Evolutionary conservation across 495 filamentous ascomycete species (phyloP).

Genomic region (Podospora pseudoanserina): DNA sequence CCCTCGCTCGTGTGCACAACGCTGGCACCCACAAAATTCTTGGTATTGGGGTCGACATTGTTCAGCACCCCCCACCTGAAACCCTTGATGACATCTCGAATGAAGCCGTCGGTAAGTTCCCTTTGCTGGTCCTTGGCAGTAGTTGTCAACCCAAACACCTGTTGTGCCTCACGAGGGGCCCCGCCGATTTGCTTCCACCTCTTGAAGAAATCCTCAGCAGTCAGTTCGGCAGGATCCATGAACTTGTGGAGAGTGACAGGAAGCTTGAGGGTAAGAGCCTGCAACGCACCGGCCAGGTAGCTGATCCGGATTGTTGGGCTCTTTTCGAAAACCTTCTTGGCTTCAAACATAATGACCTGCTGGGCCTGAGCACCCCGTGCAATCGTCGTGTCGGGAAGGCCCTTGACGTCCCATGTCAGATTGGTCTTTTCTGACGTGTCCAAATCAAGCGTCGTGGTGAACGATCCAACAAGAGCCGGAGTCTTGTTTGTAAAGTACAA

Average conservation of each 20-base stretch:
- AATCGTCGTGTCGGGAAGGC: constrained; percentile 80
- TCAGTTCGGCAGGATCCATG: constrained; percentile 84
- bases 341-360: constrained; percentile 91
- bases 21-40: constrained; percentile 90
- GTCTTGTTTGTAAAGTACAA: constrained; percentile 95
- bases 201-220: constrained; percentile 94
- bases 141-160: constrained; percentile 66
- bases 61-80: constrained; percentile 86
- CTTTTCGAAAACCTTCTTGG: constrained; percentile 74
- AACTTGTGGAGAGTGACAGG: constrained; percentile 90
- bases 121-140: constrained; percentile 48
- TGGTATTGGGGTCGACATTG: constrained; percentile 81
- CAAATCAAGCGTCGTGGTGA: constrained; percentile 87
- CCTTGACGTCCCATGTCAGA: constrained; percentile 79
- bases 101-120: constrained; percentile 54
- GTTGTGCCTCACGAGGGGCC: constrained; percentile 77
- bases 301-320: constrained; percentile 90
- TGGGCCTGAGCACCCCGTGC: constrained; percentile 73
- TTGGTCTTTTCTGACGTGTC: constrained; percentile 65
- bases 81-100: constrained; percentile 64
- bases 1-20: constrained; percentile 78
- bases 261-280: constrained; percentile 87
- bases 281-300: constrained; percentile 89
- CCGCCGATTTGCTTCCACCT: constrained; percentile 98
- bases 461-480: constrained; percentile 72